Conservation (phyloP, 495 filamentous ascomycete genomes). For the Penicillium psychrofluorescens region DNA sequence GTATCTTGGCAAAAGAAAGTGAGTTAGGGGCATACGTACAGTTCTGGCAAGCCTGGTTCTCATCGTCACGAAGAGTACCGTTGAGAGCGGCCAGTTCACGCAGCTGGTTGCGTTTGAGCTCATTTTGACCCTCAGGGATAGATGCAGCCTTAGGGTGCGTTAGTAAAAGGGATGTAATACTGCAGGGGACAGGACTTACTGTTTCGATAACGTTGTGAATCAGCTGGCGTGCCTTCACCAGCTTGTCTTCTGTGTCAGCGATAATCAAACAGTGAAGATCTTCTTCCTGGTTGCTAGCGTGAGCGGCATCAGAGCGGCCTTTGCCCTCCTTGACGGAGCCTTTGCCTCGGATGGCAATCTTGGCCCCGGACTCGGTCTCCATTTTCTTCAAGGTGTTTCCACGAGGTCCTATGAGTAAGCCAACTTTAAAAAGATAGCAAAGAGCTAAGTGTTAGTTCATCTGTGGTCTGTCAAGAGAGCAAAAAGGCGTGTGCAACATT, state of each 20-base stretch:
- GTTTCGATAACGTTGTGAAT: constrained; percentile 98
- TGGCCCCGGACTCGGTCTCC: constrained; percentile 93
- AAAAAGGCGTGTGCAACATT: constrained; percentile 25
- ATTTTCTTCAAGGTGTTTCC: constrained; percentile 99
- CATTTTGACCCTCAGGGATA: constrained; percentile 96
- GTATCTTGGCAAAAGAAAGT: constrained; percentile 2
- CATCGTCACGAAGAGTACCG: constrained; percentile 95
- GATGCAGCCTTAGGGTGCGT: constrained; percentile 67
- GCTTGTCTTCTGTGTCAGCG: constrained; percentile 97
- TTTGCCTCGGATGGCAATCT: constrained; percentile 98
- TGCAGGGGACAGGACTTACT: constrained; percentile 43
- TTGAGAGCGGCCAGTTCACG: constrained; percentile 95
- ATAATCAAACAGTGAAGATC: constrained; percentile 98
- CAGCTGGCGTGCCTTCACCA: constrained; percentile 94
- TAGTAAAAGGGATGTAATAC: neutral
- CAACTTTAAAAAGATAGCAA: constrained; percentile 85
- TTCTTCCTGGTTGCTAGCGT: constrained; percentile 99
- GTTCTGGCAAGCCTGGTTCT: constrained; percentile 99
- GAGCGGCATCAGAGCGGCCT: constrained; percentile 94
- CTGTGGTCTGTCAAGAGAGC: constrained; percentile 34
- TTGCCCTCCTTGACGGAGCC: constrained; percentile 99
- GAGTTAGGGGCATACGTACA: constrained; percentile 45
- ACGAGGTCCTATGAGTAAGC: constrained; percentile 98
- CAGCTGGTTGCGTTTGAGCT: constrained; percentile 96
- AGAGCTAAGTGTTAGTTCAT: constrained; percentile 82